Base-by-base conservation (phyloP, 1,284 basidiomycete genomes). In the Fomitiporia mediterranea region DNA sequence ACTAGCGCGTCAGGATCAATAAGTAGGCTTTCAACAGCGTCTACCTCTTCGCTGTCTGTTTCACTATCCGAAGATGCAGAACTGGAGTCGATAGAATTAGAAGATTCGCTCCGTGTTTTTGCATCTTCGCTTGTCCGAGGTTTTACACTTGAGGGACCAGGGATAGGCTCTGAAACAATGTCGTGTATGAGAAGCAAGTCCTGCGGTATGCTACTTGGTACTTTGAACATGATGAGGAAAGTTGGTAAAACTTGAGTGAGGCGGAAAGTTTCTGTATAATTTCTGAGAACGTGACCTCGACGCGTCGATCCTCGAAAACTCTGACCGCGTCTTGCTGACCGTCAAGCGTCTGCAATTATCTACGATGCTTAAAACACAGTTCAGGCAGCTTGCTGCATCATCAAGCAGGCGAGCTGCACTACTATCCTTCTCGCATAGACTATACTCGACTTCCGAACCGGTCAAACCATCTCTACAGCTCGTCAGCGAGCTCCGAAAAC, bases 401-500 rank as follows among this genome's bases (percentile, higher is more conserved):
- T 44, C 43, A 6, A 30, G 37, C 17, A 49, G 34, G 40, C 17
- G 19, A 13, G 11, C 44, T 28, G 7, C 4, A n/a, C 44, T 2
- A 37, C 5, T 30, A 9, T 38, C 27, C n/a, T 43, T n/a, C 15
- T 34, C 30, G 9, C 27, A 66, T 27, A 68, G 69, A 30, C 58
- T 62, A 49, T 79, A 77, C 63, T 78, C 77, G 25, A 72, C 72
- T 11, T 39, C 67, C 19, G 58, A 67, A 37, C 64, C 70, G 27
- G 63, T 66, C 40, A 75, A 84, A 70, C 69, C 77, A 49, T 71
- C 85, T 30, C 75, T 90, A 55, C 84, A 88, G 60, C 84, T 94
- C 61, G 88, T 98, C 60, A 88, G 89, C 2, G 84, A 93, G 69
- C 81, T 98, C 34, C 85, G 95, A 57, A 91, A 89, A 72, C 77